These are phyloP conservation scores for Elsinoe batatas DNA, from an alignment of 2,329 filamentous ascomycete species.

Conservation along the genomic window DNA sequence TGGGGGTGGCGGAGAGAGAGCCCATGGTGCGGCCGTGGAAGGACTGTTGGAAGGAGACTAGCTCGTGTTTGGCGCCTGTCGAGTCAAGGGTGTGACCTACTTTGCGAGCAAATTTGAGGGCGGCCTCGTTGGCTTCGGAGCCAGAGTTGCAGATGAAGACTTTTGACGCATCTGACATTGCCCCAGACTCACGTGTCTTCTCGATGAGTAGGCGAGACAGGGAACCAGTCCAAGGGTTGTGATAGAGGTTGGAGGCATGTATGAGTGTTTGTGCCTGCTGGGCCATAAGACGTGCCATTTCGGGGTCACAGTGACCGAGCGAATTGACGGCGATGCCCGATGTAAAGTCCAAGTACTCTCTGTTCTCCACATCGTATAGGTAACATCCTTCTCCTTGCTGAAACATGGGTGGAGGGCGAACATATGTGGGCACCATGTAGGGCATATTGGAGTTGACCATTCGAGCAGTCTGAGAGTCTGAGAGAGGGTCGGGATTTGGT, in stretches of 20 bases:
- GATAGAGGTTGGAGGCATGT: slow-evolving; percentile 92
- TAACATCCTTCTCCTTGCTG: slow-evolving; percentile 78
- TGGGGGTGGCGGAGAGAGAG: slow-evolving; percentile 86
- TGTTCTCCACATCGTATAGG: slow-evolving; percentile 81
- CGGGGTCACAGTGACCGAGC: slow-evolving; percentile 79
- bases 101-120: slow-evolving; percentile 94
- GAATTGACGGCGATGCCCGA: slow-evolving; percentile 93
- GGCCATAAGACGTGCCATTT: slow-evolving; percentile 62
- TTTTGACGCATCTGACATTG: slow-evolving; percentile 67
- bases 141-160: slow-evolving; percentile 96
- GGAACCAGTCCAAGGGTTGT: slow-evolving; percentile 89
- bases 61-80: slow-evolving; percentile 56
- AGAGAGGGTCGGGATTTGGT: slow-evolving; percentile 61
- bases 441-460: slow-evolving; percentile 67
- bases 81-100: slow-evolving; percentile 52
- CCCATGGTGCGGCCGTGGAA: slow-evolving; percentile 98
- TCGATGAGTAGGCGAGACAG: slow-evolving; percentile 79
- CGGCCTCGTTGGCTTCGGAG: slow-evolving; percentile 93
- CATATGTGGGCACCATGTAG: slow-evolving; percentile 94
- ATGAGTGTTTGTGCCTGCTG: slow-evolving; percentile 62
- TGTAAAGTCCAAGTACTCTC: slow-evolving; percentile 87
- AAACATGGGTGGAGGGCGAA: slow-evolving; percentile 82
- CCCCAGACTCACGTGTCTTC: slow-evolving; percentile 67
- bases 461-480: slow-evolving; percentile 63
- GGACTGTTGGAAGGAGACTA: slow-evolving; percentile 83